These are phyloP conservation scores for Vitis hybrid DNA, from an alignment of 177 flowering plant species.

Conservation along the genomic window DNA sequence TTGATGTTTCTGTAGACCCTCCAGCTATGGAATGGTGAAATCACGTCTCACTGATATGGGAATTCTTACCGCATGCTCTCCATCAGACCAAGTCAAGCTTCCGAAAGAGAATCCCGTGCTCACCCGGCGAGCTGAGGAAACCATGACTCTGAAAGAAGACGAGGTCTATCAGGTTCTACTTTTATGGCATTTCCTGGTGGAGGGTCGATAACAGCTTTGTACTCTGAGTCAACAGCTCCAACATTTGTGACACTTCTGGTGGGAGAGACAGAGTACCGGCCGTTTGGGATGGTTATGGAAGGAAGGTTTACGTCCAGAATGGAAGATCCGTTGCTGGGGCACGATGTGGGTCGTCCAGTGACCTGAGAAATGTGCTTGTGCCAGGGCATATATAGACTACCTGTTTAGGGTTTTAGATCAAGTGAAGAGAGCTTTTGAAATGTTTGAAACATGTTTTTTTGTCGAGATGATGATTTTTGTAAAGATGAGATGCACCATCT, in stretches of 20 bases:
- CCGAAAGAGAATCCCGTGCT: conserved; percentile 29
- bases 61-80: conserved; percentile 24
- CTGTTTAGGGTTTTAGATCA: background rate
- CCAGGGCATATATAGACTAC: background rate
- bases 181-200: conserved; percentile 19
- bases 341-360: conserved; percentile 2
- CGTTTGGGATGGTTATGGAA: conserved; percentile 32
- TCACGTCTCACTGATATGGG: conserved; percentile 12
- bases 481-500: background rate
- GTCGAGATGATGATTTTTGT: background rate
- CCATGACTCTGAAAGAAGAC: conserved; percentile 23
- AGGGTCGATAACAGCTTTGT: conserved; percentile 19
- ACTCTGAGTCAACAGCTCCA: conserved; percentile 20
- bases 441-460: background rate
- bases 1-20: too few species aligned
- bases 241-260: conserved; percentile 38
- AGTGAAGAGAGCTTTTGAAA: background rate
- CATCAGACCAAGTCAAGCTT: conserved; percentile 35
- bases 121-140: conserved; percentile 12
- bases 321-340: conserved; percentile 12
- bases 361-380: conserved; percentile 4
- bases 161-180: conserved; percentile 19
- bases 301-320: conserved; percentile 34
- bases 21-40: too few species aligned
- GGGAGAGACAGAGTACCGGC: conserved; percentile 15